A percentile compares a stretch with the other conserved stretches of the same genome.
Evolutionary conservation across 352 stramenopile species (phyloP).

Genomic region (Phytophthora pistaciae): DNA sequence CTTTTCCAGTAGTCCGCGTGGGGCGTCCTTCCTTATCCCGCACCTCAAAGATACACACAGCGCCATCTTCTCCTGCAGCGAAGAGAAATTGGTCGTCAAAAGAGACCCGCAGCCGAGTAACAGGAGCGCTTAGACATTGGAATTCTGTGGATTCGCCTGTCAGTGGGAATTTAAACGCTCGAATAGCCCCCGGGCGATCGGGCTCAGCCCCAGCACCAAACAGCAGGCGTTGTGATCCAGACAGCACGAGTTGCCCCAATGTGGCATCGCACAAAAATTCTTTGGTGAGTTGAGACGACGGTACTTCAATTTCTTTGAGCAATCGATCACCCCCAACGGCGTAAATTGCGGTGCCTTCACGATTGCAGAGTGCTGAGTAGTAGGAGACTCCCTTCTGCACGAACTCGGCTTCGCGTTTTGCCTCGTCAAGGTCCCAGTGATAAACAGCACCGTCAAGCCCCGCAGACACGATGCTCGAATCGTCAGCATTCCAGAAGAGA

Average conservation of each 20-base stretch:
- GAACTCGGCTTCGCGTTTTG: constrained; percentile 92
- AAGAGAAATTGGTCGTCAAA: constrained; percentile 92
- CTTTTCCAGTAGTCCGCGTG: constrained; percentile 45
- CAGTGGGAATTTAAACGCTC: constrained; percentile 92
- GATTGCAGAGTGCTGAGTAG: constrained; percentile 87
- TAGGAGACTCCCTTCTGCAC: constrained; percentile 95
- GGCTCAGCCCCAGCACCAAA: constrained; percentile 88
- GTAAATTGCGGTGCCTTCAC: constrained; percentile 82
- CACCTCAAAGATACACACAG: constrained; percentile 90
- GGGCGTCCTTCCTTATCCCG: constrained; percentile 86
- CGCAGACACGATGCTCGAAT: constrained; percentile 88
- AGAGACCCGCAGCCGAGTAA: constrained; percentile 88
- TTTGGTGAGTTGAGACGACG: constrained; percentile 76
- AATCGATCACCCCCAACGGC: constrained; percentile 90
- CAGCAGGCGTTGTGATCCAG: constrained; percentile 87
- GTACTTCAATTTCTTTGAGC: constrained; percentile 92
- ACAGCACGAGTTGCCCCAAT: constrained; percentile 89
- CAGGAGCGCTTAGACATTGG: constrained; percentile 74
- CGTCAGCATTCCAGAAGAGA: constrained; percentile 89
- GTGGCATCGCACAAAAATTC: constrained; percentile 83
- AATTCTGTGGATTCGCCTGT: constrained; percentile 92
- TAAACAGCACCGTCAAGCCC: constrained; percentile 95
- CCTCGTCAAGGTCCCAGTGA: constrained; percentile 93
- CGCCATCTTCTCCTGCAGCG: constrained; percentile 88
- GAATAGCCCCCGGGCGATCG: constrained; percentile 78